These are phyloP conservation scores for Clarkia xantiana DNA, from an alignment of 345 rosid species.

Conservation along the genomic window DNA sequence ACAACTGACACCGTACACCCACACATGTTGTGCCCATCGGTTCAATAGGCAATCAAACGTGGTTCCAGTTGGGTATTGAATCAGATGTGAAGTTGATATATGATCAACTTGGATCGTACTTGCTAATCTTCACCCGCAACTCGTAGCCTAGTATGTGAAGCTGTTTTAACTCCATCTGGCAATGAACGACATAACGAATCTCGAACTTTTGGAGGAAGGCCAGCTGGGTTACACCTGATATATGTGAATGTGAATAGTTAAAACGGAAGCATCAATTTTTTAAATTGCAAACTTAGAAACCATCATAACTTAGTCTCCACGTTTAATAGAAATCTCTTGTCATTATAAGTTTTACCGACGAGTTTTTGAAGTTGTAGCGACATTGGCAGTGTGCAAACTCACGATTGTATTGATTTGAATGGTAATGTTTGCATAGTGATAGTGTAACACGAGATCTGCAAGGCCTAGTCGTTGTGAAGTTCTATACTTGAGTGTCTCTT, in stretches of 20 bases:
- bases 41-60: too few species aligned
- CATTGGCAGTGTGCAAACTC: conserved; percentile 13
- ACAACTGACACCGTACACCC: too few species aligned
- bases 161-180: conserved; percentile 46
- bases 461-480: conserved; percentile 45
- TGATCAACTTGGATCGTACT: too few species aligned
- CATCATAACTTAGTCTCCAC: too few species aligned
- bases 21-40: too few species aligned
- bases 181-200: conserved; percentile 52
- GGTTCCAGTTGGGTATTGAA: too few species aligned
- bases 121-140: not conserved
- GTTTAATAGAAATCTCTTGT: too few species aligned
- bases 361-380: not conserved
- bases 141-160: conserved; percentile 35
- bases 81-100: too few species aligned
- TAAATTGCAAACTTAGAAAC: not conserved
- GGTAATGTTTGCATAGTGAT: conserved; percentile 69
- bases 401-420: conserved; percentile 72
- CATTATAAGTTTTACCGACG: too few species aligned
- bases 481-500: not conserved
- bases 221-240: conserved; percentile 51
- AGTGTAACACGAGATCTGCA: conserved; percentile 79
- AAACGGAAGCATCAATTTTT: not conserved
- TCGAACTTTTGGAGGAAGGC: conserved; percentile 55
- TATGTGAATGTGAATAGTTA: not conserved